These are phyloP conservation scores for Diospyros kaki DNA, from an alignment of 148 eudicot genomes.

Conservation along the genomic window DNA sequence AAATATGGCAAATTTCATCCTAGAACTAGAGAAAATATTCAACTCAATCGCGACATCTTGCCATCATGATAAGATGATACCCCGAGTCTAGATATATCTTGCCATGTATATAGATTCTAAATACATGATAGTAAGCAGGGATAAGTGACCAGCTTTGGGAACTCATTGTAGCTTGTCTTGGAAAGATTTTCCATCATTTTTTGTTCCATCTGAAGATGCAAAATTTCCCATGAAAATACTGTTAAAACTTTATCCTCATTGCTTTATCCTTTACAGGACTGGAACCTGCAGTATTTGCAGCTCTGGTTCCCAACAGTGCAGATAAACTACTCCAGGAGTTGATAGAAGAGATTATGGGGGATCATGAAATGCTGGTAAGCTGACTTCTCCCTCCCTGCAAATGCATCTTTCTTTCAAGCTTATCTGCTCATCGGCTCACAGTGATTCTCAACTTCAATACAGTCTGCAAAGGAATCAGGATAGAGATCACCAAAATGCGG, in stretches of 20 bases:
- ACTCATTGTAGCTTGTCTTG: not conserved
- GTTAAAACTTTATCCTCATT: not conserved
- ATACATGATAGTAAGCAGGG: too few relatives aligned
- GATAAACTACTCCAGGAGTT: constrained; percentile 60
- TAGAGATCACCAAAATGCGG: too few relatives aligned
- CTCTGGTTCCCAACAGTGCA: constrained; percentile 88
- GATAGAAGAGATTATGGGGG: constrained; percentile 84
- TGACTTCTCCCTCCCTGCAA: not conserved
- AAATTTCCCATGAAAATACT: not conserved
- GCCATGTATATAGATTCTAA: too few relatives aligned
- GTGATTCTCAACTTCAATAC: not conserved
- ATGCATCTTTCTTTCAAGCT: too few relatives aligned
- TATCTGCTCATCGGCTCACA: too few relatives aligned
- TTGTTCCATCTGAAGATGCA: not conserved
- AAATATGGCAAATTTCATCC: not conserved
- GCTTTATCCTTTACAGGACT: constrained; percentile 38
- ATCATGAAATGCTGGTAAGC: constrained; percentile 83
- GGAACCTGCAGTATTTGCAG: constrained; percentile 78
- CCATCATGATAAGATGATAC: too few relatives aligned
- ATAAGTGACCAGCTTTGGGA: too few relatives aligned
- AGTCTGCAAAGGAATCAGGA: not conserved
- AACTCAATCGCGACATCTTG: not conserved
- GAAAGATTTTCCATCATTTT: not conserved
- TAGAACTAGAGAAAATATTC: not conserved
- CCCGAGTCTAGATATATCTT: too few relatives aligned